phyloP scores from a whole-genome alignment of 1,284 basidiomycete species.

The Rhodotorula sp. region DNA sequence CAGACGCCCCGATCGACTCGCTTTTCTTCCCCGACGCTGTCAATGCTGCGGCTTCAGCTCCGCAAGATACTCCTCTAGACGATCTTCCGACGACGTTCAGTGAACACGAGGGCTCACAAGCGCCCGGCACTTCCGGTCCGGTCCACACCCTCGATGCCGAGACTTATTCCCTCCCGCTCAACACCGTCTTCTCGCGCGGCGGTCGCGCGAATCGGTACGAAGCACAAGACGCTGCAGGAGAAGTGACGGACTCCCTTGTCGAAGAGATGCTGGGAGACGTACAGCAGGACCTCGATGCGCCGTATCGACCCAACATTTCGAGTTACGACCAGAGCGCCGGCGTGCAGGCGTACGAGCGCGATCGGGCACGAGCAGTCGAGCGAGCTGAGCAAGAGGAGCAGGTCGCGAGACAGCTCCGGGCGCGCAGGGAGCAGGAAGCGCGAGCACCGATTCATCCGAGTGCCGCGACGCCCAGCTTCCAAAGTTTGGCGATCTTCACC shows the following conservation, averaged over 20 bases:
- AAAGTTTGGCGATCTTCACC: slow-evolving; percentile 63
- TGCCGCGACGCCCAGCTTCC: slow-evolving; percentile 49
- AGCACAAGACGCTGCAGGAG: slow-evolving; percentile 33
- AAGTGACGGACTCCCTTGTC: slow-evolving; percentile 39
- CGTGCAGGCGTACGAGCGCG: slow-evolving; percentile 21
- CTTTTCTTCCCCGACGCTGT: slow-evolving; percentile 46
- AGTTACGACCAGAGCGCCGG: slow-evolving; percentile 35
- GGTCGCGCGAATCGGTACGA: slow-evolving; percentile 1
- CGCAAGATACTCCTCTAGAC: slow-evolving; percentile 6
- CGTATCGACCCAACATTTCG: slow-evolving; percentile 45
- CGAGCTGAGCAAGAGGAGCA: slow-evolving; percentile 9
- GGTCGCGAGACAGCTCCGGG: slow-evolving; percentile 4
- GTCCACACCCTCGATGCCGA: slow-evolving; percentile 28
- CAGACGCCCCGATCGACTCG: slow-evolving; percentile 54
- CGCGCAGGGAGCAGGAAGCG: slow-evolving; percentile 12
- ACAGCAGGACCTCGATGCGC: slow-evolving; percentile 44
- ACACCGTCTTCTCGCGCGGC: slow-evolving; percentile 1
- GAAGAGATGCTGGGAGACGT: slow-evolving; percentile 45
- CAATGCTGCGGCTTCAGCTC: background rate
- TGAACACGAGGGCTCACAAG: slow-evolving; percentile 16
- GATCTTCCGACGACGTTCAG: slow-evolving; percentile 12
- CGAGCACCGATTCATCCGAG: slow-evolving; percentile 33
- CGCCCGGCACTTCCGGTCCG: slow-evolving; percentile 22
- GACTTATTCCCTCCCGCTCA: slow-evolving; percentile 23
- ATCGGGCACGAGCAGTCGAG: slow-evolving; percentile 18